phyloP scores from a whole-genome alignment of 768 basidiomycete genomes.

The Mycena epipterygia region DNA sequence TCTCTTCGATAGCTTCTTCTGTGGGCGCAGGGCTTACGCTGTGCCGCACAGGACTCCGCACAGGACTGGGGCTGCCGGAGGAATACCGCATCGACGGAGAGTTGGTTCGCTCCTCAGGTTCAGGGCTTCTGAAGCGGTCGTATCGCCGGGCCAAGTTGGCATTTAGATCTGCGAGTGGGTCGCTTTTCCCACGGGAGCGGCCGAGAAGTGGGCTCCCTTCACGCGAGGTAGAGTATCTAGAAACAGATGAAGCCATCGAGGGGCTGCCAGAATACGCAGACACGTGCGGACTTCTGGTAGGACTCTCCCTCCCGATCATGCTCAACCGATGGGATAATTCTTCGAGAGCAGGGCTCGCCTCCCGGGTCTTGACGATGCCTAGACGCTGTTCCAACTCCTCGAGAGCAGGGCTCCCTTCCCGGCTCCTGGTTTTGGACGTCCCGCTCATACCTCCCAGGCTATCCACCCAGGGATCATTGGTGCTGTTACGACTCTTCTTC shows the following conservation, averaged over 20 bases:
- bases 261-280: constrained; percentile 29
- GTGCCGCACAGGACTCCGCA: constrained; percentile 43
- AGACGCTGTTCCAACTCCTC: constrained; percentile 75
- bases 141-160: constrained; percentile 39
- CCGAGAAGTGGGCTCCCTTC: constrained; percentile 45
- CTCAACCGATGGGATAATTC: constrained; percentile 63
- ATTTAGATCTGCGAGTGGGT: constrained; percentile 22
- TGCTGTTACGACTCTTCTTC: constrained; percentile 52
- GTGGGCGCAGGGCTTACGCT: constrained; percentile 54
- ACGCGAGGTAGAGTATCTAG: constrained; percentile 39
- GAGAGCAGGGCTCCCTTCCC: constrained; percentile 71
- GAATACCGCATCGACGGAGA: constrained; percentile 34
- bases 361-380: constrained; percentile 66
- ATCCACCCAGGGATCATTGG: constrained; percentile 46
- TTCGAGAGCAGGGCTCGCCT: constrained; percentile 67
- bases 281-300: constrained; percentile 39
- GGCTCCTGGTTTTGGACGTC: constrained; percentile 52
- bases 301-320: constrained; percentile 52
- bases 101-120: constrained; percentile 27
- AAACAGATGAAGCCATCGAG: constrained; percentile 39
- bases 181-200: constrained; percentile 35
- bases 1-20: constrained; percentile 69
- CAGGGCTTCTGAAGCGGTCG: constrained; percentile 43
- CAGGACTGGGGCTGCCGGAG: constrained; percentile 41
- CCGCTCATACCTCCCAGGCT: constrained; percentile 61